Percentiles rank a stretch among this genome's conserved stretches.
These are phyloP conservation scores for Potentilla sterilis DNA, from an alignment of 306 rosid genomes.

Conservation along the genomic window DNA sequence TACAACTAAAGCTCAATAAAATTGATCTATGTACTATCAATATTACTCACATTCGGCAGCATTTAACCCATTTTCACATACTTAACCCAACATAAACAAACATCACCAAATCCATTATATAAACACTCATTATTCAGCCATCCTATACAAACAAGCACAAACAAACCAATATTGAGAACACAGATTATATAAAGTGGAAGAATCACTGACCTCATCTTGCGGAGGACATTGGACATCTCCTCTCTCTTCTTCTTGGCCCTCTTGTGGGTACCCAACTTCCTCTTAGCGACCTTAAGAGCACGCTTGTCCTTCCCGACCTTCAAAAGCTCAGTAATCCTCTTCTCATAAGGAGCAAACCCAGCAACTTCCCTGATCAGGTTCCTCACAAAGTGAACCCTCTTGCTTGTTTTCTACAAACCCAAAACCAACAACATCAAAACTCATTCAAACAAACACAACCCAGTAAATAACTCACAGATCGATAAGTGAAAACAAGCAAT, in stretches of 20 bases:
- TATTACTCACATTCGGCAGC: background rate
- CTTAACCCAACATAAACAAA: background rate
- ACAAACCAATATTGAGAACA: background rate
- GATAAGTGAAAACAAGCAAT: background rate
- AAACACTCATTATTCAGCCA: background rate
- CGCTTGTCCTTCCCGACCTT: slow-evolving; percentile 83
- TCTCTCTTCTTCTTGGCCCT: slow-evolving; percentile 83
- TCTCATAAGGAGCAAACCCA: slow-evolving; percentile 78
- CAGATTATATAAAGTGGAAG: background rate
- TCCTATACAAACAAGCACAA: background rate
- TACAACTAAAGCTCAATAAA: background rate
- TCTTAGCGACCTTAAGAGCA: slow-evolving; percentile 69
- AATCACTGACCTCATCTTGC: slow-evolving; percentile 62
- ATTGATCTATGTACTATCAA: background rate
- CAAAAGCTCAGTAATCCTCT: slow-evolving; percentile 73
- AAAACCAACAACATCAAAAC: background rate
- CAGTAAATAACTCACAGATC: background rate
- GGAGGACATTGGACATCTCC: slow-evolving; percentile 69
- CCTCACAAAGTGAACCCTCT: slow-evolving; percentile 73
- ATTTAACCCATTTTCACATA: background rate
- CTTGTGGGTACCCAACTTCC: slow-evolving; percentile 78
- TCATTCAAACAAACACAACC: background rate
- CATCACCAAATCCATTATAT: background rate
- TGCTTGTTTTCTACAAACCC: slow-evolving; percentile 61
- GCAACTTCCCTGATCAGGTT: slow-evolving; percentile 67